These are phyloP conservation scores for Stipa capillata DNA, from an alignment of 176 grass and related monocot genomes.

Conservation along the genomic window DNA sequence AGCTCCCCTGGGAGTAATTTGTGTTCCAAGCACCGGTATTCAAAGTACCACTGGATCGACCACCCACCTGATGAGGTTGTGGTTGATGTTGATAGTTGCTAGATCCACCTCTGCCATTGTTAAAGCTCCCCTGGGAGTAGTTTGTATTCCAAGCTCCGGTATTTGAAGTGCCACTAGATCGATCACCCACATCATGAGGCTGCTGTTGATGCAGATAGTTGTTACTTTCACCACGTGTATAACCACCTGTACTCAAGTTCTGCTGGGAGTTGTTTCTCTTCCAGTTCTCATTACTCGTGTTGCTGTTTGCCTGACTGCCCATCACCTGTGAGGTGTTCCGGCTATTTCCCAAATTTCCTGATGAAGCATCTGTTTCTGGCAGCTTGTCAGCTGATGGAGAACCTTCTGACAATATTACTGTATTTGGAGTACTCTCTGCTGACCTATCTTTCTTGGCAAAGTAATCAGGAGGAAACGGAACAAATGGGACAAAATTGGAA, in stretches of 20 bases:
- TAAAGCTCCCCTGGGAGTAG: constrained; percentile 12
- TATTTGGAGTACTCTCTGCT: constrained; percentile 17
- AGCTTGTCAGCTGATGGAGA: constrained; percentile 11
- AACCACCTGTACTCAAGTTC: constrained; percentile 12
- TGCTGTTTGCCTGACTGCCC: constrained; percentile 14
- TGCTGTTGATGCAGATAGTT: constrained; percentile 21
- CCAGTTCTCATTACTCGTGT: constrained; percentile 15
- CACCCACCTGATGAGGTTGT: neutral
- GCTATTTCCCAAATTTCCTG: neutral
- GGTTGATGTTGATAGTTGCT: constrained; percentile 17
- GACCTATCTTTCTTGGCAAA: constrained; percentile 82
- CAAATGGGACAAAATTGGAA: constrained; percentile 78
- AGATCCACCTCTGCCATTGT: constrained; percentile 22
- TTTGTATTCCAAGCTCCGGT: neutral
- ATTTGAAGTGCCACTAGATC: neutral
- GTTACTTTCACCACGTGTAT: neutral
- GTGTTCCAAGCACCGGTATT: constrained; percentile 4
- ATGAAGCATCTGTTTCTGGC: constrained; percentile 15
- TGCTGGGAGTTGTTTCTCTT: constrained; percentile 19
- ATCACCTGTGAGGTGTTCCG: constrained; percentile 1
- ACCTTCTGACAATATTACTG: constrained; percentile 16
- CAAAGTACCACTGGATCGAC: neutral
- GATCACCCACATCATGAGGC: neutral
- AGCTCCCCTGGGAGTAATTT: constrained; percentile 5
- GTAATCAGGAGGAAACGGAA: constrained; percentile 84